Evolutionary conservation across 1,139 yeast genomes (phyloP).

Genomic region (Petasospora rhodanensis): DNA sequence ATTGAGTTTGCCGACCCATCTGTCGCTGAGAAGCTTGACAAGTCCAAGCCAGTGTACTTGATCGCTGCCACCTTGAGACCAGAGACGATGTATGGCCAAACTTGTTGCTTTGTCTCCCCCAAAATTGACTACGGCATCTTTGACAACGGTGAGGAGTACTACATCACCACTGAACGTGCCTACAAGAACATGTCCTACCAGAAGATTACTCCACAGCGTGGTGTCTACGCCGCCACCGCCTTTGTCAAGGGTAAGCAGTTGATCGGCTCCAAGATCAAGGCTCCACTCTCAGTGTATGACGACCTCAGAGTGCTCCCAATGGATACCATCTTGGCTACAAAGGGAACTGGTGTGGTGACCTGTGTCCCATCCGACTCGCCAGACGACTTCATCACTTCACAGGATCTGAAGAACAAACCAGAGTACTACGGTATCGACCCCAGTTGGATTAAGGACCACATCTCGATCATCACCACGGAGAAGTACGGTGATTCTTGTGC

Average conservation of each 20-base stretch:
- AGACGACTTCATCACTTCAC: slow-evolving; percentile 86
- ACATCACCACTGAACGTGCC: slow-evolving; percentile 91
- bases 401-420: slow-evolving; percentile 82
- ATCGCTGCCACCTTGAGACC: slow-evolving; percentile 99
- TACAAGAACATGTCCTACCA: slow-evolving; percentile 97
- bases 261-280: slow-evolving; percentile 80
- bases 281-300: slow-evolving; percentile 73
- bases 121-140: slow-evolving; percentile 89
- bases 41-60: slow-evolving; percentile 64
- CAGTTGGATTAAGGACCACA: slow-evolving; percentile 80
- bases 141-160: slow-evolving; percentile 81
- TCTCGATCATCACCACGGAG: slow-evolving; percentile 74
- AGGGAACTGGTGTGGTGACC: slow-evolving; percentile 99
- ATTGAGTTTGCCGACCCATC: slow-evolving; percentile 43
- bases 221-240: slow-evolving; percentile 59
- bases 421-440: slow-evolving; percentile 83
- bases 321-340: slow-evolving; percentile 92
- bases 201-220: slow-evolving; percentile 86
- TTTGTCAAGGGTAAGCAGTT: slow-evolving; percentile 65
- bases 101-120: slow-evolving; percentile 97
- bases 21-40: slow-evolving; percentile 50
- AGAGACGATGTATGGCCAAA: slow-evolving; percentile 98
- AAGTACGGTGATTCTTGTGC: slow-evolving; percentile 91
- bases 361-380: slow-evolving; percentile 99
- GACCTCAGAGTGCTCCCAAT: slow-evolving; percentile 87